Evolutionary conservation across 495 filamentous ascomycete genomes (phyloP).

Genomic region (Rhypophila decipiens): DNA sequence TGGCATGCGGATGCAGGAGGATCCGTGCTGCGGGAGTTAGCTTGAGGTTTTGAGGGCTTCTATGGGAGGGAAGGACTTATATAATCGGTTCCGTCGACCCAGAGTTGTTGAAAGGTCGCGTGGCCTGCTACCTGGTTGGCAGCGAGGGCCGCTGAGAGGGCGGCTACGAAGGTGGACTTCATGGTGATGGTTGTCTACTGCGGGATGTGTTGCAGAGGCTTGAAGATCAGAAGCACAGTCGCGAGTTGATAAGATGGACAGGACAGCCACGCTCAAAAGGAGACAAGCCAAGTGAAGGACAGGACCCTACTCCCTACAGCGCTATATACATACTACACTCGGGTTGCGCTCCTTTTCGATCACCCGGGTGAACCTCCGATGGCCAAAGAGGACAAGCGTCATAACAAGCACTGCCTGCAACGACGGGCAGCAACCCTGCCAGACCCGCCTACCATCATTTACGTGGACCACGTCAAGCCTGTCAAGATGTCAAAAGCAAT

Average conservation of each 20-base stretch:
- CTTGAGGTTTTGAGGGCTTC: not conserved
- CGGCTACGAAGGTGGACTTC: constrained; percentile 32
- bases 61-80: constrained; percentile 26
- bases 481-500: too few species aligned
- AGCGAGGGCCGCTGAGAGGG: constrained; percentile 21
- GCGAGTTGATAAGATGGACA: not conserved
- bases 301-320: not conserved
- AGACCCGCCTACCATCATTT: not conserved
- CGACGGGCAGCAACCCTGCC: not conserved
- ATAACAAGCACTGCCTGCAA: not conserved
- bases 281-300: not conserved
- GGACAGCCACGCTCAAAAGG: not conserved
- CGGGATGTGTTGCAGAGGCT: not conserved
- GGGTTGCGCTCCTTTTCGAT: not conserved
- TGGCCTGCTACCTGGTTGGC: constrained; percentile 35
- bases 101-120: constrained; percentile 46
- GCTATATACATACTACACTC: not conserved
- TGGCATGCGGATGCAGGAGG: constrained; percentile 34
- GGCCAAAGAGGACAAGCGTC: not conserved
- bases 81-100: constrained; percentile 45
- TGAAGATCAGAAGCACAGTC: not conserved
- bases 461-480: too few species aligned
- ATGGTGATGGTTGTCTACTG: constrained; percentile 14
- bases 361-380: not conserved
- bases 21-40: constrained; percentile 25